These are phyloP conservation scores for Lachnellula occidentalis DNA, from an alignment of 2,329 filamentous ascomycete species.

Conservation along the genomic window DNA sequence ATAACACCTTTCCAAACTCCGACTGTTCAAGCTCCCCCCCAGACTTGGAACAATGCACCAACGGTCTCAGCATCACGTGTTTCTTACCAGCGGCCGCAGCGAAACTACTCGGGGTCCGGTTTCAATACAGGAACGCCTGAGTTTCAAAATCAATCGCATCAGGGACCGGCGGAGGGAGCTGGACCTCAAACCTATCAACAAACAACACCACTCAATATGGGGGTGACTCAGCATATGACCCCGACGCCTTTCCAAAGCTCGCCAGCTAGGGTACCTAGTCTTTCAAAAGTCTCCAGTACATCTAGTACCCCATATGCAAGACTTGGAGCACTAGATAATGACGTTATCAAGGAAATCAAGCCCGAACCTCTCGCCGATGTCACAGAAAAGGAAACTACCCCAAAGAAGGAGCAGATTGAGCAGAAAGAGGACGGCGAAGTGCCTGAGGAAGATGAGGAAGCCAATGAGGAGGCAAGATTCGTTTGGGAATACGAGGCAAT, in stretches of 20 bases:
- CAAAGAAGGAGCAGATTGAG: neutral
- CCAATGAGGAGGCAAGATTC: constrained; percentile 31
- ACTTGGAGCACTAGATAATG: constrained; percentile 2
- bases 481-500: constrained; percentile 37
- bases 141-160: constrained; percentile 10
- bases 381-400: neutral
- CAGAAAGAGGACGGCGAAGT: constrained; percentile 10
- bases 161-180: constrained; percentile 1
- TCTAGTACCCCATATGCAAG: constrained; percentile 16
- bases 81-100: constrained; percentile 11
- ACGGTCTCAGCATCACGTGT: constrained; percentile 1
- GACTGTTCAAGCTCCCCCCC: constrained; percentile 8
- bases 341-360: constrained; percentile 1
- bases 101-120: constrained; percentile 8
- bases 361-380: neutral
- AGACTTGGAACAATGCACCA: constrained; percentile 15
- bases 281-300: constrained; percentile 10
- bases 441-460: constrained; percentile 12
- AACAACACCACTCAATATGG: constrained; percentile 11
- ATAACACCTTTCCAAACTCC: neutral
- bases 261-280: neutral
- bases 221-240: constrained; percentile 9
- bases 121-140: constrained; percentile 12
- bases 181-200: constrained; percentile 9
- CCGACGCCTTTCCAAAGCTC: constrained; percentile 3